Evolutionary conservation across 371 early-diverging fungal species (phyloP).

Genomic region (Apophysomyces ossiformis): DNA sequence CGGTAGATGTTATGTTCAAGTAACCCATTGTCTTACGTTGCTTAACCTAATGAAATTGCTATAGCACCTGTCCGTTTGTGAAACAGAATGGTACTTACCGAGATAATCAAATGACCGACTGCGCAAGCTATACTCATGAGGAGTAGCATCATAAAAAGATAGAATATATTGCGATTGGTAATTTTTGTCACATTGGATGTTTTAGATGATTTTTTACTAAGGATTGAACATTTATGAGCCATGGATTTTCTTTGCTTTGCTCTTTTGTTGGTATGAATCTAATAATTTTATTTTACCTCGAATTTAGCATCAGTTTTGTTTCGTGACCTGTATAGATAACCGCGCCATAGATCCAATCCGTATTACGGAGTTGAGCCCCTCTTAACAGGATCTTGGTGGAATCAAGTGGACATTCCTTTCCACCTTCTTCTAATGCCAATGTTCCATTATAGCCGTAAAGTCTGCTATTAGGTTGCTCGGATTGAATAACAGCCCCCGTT

Average conservation of each 20-base stretch:
- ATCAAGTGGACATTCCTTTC: conserved; percentile 69
- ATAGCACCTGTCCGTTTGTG: too few relatives aligned
- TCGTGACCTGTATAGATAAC: conserved; percentile 87
- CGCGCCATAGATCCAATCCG: conserved; percentile 78
- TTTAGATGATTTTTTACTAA: conserved; percentile 34
- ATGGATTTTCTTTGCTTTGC: conserved; percentile 48
- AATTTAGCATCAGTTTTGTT: conserved; percentile 80
- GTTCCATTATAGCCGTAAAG: conserved; percentile 82
- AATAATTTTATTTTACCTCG: conserved; percentile 29
- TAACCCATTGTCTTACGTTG: not conserved
- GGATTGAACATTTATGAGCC: conserved; percentile 34
- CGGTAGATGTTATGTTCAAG: not conserved
- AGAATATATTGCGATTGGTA: conserved; percentile 89
- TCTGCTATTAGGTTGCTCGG: conserved; percentile 81
- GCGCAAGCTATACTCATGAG: conserved; percentile 61
- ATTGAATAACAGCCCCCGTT: conserved; percentile 55
- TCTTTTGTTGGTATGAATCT: not conserved
- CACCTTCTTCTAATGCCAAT: conserved; percentile 52
- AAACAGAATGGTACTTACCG: conserved; percentile 23
- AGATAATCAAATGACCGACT: conserved; percentile 23
- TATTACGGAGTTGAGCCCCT: conserved; percentile 85
- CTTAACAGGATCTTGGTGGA: conserved; percentile 71
- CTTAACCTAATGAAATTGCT: conserved; percentile 24
- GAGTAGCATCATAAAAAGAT: conserved; percentile 82
- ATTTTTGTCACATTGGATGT: conserved; percentile 66